Evolutionary conservation across 371 early-diverging fungal genomes (phyloP), one percentile per base, ranked within the genome.

Genomic region (Rhizopus sp.): DNA sequence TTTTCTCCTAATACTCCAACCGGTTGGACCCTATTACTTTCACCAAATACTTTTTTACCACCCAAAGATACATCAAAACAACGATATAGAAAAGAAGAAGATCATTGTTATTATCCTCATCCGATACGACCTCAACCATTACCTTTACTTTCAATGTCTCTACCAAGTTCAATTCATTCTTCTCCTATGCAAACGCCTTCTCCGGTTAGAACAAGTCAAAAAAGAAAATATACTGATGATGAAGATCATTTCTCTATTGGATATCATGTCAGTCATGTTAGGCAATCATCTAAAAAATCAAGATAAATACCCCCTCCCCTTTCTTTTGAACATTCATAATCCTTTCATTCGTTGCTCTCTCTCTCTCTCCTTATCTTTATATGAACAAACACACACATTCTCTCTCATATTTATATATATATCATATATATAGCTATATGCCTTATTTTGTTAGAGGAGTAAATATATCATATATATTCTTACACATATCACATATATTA

Each of bases 131-230:
- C 45, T 15, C 53, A 53, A 17, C 62, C 64, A 5, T 16, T 42
- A 17, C 72, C 72, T 31, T 63, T 68, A 12, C 49, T 69, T 5
- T 63, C 68, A n/a, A 44, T 69, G 32, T 77, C 77, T 7, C 50
- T 77, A 33, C 74, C 77, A 17, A 73, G 72, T 31, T 77, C 77
- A 2, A 73, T 50, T 41, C 57, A 62, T 29, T 77, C 77, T 6
- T 73, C 77, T 16, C 77, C 77, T 37, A 63, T 71, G 60, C 72
- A 73, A 47, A 77, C 77, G 29, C 77, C 77, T 48, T 73, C 77
- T 32, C 77, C 77, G 33, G 55, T 70, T 34, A 59, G 69, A 38
- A 55, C 50, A 46, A 61, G 53, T 50, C 49, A 38, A 50, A 62
- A 62, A 30, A 49, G 62, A 40, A 62, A 62, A 32, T 45, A 34